phyloP scores from a whole-genome alignment of 2,329 filamentous ascomycete genomes.

The Hansfordia pulvinata region DNA sequence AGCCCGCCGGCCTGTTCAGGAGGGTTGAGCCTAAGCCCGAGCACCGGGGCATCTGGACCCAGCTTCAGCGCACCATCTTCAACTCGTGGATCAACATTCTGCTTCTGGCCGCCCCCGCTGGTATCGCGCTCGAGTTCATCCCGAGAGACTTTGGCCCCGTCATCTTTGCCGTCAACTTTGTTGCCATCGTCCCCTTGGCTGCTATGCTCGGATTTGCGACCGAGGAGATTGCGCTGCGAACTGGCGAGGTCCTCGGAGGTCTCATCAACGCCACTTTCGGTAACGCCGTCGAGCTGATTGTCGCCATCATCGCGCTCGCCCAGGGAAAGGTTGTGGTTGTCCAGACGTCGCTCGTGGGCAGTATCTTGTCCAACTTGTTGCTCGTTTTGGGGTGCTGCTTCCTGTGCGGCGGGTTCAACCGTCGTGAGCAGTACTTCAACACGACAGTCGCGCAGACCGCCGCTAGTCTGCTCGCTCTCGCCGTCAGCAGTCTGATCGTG shows the following conservation, averaged over 20 bases:
- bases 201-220: constrained; percentile 79
- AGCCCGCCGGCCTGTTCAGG: constrained; percentile 26
- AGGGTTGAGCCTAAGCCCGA: constrained; percentile 33
- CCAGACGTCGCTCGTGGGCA: constrained; percentile 83
- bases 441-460: constrained; percentile 84
- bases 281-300: constrained; percentile 81
- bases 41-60: constrained; percentile 47
- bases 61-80: constrained; percentile 62
- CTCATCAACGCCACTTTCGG: constrained; percentile 86
- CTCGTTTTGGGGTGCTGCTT: constrained; percentile 88
- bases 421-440: constrained; percentile 81
- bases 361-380: constrained; percentile 80
- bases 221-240: constrained; percentile 72
- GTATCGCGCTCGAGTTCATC: constrained; percentile 62
- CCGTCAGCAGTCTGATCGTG: constrained; percentile 72
- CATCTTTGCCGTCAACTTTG: constrained; percentile 82
- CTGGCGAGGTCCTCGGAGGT: constrained; percentile 77
- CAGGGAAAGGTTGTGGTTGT: constrained; percentile 71
- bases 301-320: constrained; percentile 69
- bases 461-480: constrained; percentile 64
- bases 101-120: constrained; percentile 63
- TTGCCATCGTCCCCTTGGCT: constrained; percentile 83
- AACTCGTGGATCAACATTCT: constrained; percentile 81
- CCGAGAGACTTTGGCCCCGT: constrained; percentile 20
- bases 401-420: constrained; percentile 71